These are phyloP conservation scores for Uronychia binucleata DNA, from an alignment of 73 alveolate genomes.

Conservation along the genomic window DNA sequence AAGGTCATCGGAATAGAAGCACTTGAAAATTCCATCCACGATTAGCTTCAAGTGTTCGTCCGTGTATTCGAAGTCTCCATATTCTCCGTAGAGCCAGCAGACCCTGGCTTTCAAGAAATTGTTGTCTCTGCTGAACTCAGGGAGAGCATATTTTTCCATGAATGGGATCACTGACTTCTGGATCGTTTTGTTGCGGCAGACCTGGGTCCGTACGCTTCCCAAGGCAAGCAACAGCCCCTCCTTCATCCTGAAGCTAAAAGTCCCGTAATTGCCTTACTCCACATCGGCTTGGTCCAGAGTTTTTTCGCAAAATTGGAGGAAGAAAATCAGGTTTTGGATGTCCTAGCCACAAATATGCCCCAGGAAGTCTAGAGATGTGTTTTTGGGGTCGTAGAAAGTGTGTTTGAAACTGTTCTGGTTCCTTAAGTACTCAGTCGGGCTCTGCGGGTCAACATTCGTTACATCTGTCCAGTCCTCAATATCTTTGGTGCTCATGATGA, in stretches of 20 bases:
- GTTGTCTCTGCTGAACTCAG: slow-evolving; percentile 56
- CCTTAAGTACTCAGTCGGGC: slow-evolving; percentile 69
- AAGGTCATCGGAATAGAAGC: slow-evolving; percentile 48
- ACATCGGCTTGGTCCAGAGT: no score
- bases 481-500: slow-evolving; percentile 59
- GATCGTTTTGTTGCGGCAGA: slow-evolving; percentile 16
- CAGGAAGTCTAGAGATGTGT: slow-evolving; percentile 46
- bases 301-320: slow-evolving; percentile 25
- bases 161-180: slow-evolving; percentile 23
- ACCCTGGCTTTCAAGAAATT: slow-evolving; percentile 76
- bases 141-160: slow-evolving; percentile 53
- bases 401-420: slow-evolving; percentile 63
- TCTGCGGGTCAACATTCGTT: slow-evolving; percentile 39
- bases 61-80: slow-evolving; percentile 64
- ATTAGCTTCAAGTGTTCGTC: slow-evolving; percentile 26
- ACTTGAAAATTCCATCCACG: slow-evolving; percentile 22
- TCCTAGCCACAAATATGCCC: slow-evolving; percentile 6
- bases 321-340: slow-evolving; percentile 6
- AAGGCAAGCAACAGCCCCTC: slow-evolving; percentile 50
- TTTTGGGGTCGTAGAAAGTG: slow-evolving; percentile 33
- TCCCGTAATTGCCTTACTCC: neutral
- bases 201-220: slow-evolving; percentile 25
- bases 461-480: slow-evolving; percentile 1
- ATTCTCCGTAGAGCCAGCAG: slow-evolving; percentile 74
- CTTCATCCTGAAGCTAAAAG: slow-evolving; percentile 36